Evolutionary conservation across 179 eudicot genomes (phyloP).

Genomic region (Nepenthes alata): DNA sequence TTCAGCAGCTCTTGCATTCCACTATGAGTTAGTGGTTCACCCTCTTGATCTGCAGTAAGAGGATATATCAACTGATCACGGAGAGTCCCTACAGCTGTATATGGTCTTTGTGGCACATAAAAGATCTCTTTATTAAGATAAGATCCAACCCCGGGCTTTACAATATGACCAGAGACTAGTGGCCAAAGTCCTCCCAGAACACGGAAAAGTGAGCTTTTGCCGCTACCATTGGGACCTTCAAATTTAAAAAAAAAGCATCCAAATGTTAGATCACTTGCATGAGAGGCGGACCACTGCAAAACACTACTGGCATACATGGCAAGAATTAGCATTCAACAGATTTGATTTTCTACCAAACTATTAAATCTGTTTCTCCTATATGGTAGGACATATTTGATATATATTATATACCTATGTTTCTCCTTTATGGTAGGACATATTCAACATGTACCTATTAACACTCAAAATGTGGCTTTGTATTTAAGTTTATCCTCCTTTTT

Average conservation of each 20-base stretch:
- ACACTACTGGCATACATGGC: too few relatives aligned
- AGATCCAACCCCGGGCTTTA: slow-evolving; percentile 96
- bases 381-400: too few relatives aligned
- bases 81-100: slow-evolving; percentile 94
- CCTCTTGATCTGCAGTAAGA: slow-evolving; percentile 74
- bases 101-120: slow-evolving; percentile 94
- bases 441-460: too few relatives aligned
- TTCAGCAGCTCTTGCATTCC: slow-evolving; percentile 80
- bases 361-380: too few relatives aligned
- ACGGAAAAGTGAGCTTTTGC: slow-evolving; percentile 95
- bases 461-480: too few relatives aligned
- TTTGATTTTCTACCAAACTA: too few relatives aligned
- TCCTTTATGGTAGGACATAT: too few relatives aligned
- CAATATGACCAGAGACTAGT: slow-evolving; percentile 83
- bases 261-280: slow-evolving; percentile 1
- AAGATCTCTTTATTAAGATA: slow-evolving; percentile 95
- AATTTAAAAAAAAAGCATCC: slow-evolving; percentile 6
- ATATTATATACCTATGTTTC: too few relatives aligned
- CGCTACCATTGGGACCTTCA: slow-evolving; percentile 98
- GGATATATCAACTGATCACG: slow-evolving; percentile 98
- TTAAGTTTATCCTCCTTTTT: too few relatives aligned
- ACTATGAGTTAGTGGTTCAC: slow-evolving; percentile 54
- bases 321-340: too few relatives aligned
- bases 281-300: neutral
- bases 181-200: slow-evolving; percentile 99